phyloP scores from a whole-genome alignment of 2,329 filamentous ascomycete species.

The Fusarium ramigenum region DNA sequence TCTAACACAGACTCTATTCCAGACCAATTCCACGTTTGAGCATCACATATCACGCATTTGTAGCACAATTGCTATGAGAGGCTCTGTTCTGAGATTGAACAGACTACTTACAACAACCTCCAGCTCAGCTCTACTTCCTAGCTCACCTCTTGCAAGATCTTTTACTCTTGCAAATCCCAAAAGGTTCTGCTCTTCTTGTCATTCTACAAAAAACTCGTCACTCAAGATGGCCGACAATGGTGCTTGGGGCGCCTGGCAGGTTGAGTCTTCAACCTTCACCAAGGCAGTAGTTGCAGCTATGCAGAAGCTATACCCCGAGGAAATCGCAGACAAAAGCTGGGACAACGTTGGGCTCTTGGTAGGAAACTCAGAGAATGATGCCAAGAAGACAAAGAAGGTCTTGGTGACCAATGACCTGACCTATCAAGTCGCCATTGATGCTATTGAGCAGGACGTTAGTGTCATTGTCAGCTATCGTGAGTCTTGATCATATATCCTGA shows the following conservation, averaged over 20 bases:
- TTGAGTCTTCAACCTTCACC: slow-evolving; percentile 55
- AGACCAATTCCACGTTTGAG: background rate
- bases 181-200: slow-evolving; percentile 36
- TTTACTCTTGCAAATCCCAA: background rate
- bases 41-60: background rate
- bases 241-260: slow-evolving; percentile 54
- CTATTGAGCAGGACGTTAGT: slow-evolving; percentile 77
- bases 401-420: slow-evolving; percentile 88
- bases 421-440: slow-evolving; percentile 87
- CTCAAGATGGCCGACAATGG: slow-evolving; percentile 43
- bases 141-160: background rate
- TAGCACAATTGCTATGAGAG: slow-evolving; percentile 26
- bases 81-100: slow-evolving; percentile 13
- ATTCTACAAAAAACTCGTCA: background rate
- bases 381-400: slow-evolving; percentile 49
- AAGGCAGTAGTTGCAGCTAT: slow-evolving; percentile 78
- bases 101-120: slow-evolving; percentile 7
- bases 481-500: background rate
- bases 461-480: slow-evolving; percentile 90
- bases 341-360: slow-evolving; percentile 93
- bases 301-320: slow-evolving; percentile 88
- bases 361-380: slow-evolving; percentile 52
- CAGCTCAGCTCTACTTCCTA: background rate
- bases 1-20: background rate
- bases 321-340: slow-evolving; percentile 87